Evolutionary conservation across 352 stramenopile genomes (phyloP).

Genomic region (Phytopythium litorale): DNA sequence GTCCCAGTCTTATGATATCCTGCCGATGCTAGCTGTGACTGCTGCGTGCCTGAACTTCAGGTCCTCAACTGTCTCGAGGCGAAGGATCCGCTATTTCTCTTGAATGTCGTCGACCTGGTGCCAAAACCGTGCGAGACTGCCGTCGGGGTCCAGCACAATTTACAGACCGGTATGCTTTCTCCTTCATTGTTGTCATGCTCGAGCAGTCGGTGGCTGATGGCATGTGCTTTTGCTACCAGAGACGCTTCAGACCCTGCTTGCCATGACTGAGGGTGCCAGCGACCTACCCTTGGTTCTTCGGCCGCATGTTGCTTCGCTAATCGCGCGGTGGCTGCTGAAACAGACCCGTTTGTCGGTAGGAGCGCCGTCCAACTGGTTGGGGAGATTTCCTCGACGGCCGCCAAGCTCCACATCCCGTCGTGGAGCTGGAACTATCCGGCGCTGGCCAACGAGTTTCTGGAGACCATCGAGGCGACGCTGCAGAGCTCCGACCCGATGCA

Average conservation of each 20-base stretch:
- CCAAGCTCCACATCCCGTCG: conserved; percentile 56
- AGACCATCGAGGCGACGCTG: conserved; percentile 65
- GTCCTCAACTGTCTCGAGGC: conserved; percentile 71
- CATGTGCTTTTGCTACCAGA: conserved; percentile 21
- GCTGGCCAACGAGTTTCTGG: conserved; percentile 75
- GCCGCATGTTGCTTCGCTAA: background rate
- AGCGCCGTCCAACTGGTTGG: conserved; percentile 72
- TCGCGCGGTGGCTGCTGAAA: background rate
- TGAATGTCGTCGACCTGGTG: conserved; percentile 82
- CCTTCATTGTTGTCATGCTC: conserved; percentile 7
- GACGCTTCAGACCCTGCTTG: conserved; percentile 55
- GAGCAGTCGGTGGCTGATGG: background rate
- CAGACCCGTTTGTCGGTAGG: conserved; percentile 76
- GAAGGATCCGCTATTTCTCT: conserved; percentile 73
- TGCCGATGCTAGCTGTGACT: conserved; percentile 1
- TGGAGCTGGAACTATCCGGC: conserved; percentile 77
- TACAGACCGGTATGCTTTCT: conserved; percentile 54
- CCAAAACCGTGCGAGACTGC: conserved; percentile 64
- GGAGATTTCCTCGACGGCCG: conserved; percentile 66
- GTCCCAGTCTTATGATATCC: background rate
- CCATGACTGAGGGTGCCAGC: conserved; percentile 56
- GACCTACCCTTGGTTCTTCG: background rate
- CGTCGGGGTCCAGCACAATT: conserved; percentile 64
- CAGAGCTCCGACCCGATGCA: conserved; percentile 58
- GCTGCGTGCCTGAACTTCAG: conserved; percentile 23